Conservation (phyloP, 805 yeast genomes). For the Candida cerambycidarum region DNA sequence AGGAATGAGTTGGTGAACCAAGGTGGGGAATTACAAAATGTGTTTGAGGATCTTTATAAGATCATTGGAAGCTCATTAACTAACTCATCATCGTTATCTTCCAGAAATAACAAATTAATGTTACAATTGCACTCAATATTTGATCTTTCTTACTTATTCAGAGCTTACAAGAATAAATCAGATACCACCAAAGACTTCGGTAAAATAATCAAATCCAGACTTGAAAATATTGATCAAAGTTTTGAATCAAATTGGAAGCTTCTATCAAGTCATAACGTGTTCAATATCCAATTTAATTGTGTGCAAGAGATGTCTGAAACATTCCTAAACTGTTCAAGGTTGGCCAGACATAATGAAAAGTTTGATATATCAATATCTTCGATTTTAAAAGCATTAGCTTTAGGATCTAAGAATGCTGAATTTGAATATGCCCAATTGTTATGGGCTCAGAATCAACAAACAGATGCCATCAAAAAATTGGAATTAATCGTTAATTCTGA, state of each 20-base stretch:
- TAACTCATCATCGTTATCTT: conserved; percentile 37
- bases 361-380: conserved; percentile 71
- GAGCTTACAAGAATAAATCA: not conserved
- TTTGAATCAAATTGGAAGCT: conserved; percentile 62
- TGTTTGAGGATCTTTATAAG: conserved; percentile 49
- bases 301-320: conserved; percentile 41
- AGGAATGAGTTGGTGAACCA: conserved; percentile 4
- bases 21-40: not conserved
- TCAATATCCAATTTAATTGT: conserved; percentile 6
- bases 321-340: conserved; percentile 57
- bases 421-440: conserved; percentile 77
- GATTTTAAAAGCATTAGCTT: conserved; percentile 57
- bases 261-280: conserved; percentile 50
- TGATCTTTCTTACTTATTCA: conserved; percentile 31
- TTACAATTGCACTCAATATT: conserved; percentile 36
- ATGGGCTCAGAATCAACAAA: conserved; percentile 88
- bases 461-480: conserved; percentile 74
- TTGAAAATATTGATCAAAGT: conserved; percentile 37
- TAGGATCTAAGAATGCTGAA: conserved; percentile 44
- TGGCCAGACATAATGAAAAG: conserved; percentile 67
- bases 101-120: conserved; percentile 37
- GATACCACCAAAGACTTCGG: not conserved
- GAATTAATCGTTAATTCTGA: conserved; percentile 35
- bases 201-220: conserved; percentile 24
- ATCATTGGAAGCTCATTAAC: conserved; percentile 61